Percentiles rank a stretch among this genome's conserved stretches.
phyloP scores from a whole-genome alignment of 1,284 basidiomycete genomes.

The Melampsora occidentalis region DNA sequence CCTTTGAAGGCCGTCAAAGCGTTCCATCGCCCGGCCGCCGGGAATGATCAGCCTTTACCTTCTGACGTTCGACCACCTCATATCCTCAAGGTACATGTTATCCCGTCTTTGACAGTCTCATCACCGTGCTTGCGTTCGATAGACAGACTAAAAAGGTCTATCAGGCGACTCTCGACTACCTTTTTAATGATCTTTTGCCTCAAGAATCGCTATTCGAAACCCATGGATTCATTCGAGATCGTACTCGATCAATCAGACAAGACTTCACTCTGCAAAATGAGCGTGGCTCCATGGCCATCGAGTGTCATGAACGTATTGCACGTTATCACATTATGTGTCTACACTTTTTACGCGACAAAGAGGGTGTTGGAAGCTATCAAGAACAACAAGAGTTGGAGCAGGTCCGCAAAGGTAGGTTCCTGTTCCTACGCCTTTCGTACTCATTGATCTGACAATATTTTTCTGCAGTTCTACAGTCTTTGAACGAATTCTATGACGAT shows the following conservation, averaged over 20 bases:
- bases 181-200: conserved; percentile 76
- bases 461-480: conserved; percentile 72
- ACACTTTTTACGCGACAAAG: conserved; percentile 62
- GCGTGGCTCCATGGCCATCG: conserved; percentile 72
- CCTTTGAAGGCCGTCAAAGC: conserved; percentile 85
- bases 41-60: conserved; percentile 78
- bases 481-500: conserved; percentile 92
- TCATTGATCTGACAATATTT: conserved; percentile 7
- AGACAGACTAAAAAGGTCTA: conserved; percentile 39
- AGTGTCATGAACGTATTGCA: conserved; percentile 88
- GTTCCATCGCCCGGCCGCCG: conserved; percentile 84
- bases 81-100: conserved; percentile 66
- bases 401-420: conserved; percentile 75
- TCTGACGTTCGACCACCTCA: conserved; percentile 85
- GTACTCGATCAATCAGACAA: conserved; percentile 82
- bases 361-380: conserved; percentile 60
- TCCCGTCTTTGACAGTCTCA: conserved; percentile 46
- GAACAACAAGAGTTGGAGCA: conserved; percentile 79
- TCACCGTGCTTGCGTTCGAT: background rate
- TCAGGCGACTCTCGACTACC: conserved; percentile 82
- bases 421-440: too few relatives aligned
- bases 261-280: conserved; percentile 93
- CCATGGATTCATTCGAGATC: conserved; percentile 84
- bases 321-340: conserved; percentile 87
- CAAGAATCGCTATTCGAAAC: conserved; percentile 68